Evolutionary conservation across 2,329 filamentous ascomycete species (phyloP).

Genomic region (Seiridium unicorne): DNA sequence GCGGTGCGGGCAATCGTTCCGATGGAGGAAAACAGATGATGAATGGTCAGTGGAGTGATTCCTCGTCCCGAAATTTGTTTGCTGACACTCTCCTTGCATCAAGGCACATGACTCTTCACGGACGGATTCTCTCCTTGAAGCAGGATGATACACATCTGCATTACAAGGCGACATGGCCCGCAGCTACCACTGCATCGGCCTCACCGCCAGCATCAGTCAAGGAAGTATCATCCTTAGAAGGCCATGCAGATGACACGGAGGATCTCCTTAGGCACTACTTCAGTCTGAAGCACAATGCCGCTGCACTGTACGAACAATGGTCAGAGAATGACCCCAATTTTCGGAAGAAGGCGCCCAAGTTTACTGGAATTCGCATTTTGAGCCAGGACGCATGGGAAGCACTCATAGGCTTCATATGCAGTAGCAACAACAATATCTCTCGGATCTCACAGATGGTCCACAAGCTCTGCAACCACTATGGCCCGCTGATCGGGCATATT

Average conservation of each 20-base stretch:
- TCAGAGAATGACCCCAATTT: slow-evolving; percentile 78
- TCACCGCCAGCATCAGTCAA: slow-evolving; percentile 21
- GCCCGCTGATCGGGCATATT: slow-evolving; percentile 69
- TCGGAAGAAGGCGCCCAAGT: slow-evolving; percentile 78
- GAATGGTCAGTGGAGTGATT: slow-evolving; percentile 63
- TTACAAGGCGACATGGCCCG: slow-evolving; percentile 67
- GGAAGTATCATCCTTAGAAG: slow-evolving; percentile 13
- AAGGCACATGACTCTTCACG: slow-evolving; percentile 80
- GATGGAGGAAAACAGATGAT: slow-evolving; percentile 83
- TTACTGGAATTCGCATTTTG: slow-evolving; percentile 87
- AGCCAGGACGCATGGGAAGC: slow-evolving; percentile 97
- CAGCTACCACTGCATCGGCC: not conserved
- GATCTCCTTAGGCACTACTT: slow-evolving; percentile 80
- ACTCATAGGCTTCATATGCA: slow-evolving; percentile 92
- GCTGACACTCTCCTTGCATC: not conserved
- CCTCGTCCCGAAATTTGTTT: not conserved
- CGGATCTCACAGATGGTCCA: slow-evolving; percentile 96
- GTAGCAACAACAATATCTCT: slow-evolving; percentile 96
- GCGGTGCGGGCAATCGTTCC: slow-evolving; percentile 93
- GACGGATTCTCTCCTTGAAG: slow-evolving; percentile 79
- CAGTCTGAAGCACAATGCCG: slow-evolving; percentile 76
- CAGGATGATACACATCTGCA: slow-evolving; percentile 79
- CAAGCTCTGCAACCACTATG: slow-evolving; percentile 86
- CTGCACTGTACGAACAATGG: slow-evolving; percentile 81
- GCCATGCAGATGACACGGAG: slow-evolving; percentile 62